Evolutionary conservation across 139 green algal species (phyloP).

Genomic region (Asterochloris sp.): DNA sequence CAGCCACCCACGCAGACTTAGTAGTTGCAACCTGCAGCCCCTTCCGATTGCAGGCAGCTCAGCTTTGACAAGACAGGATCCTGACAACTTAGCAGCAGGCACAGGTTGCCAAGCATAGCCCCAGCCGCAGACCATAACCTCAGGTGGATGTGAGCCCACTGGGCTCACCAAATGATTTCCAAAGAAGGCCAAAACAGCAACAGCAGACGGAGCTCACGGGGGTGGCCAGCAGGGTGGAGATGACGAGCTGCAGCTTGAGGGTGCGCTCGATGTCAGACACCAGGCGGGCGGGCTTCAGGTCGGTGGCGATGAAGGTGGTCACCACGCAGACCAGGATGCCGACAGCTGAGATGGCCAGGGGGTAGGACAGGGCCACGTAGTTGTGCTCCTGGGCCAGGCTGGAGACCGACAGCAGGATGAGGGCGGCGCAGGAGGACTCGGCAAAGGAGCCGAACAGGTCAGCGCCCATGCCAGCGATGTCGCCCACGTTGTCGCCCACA

Average conservation of each 20-base stretch:
- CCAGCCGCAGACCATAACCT: too few species aligned
- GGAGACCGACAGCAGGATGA: conserved; percentile 83
- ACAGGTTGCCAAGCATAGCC: too few species aligned
- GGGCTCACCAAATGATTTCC: too few species aligned
- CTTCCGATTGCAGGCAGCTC: too few species aligned
- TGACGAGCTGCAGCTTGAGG: conserved; percentile 92
- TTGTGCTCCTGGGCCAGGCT: conserved; percentile 60
- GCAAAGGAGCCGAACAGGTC: conserved; percentile 98
- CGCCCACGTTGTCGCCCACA: conserved; percentile 98
- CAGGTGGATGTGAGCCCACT: too few species aligned
- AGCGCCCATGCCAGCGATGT: conserved; percentile 98
- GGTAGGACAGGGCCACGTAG: conserved; percentile 81
- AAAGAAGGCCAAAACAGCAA: too few species aligned
- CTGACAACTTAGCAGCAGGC: too few species aligned
- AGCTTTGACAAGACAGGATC: too few species aligned
- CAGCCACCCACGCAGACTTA: too few species aligned
- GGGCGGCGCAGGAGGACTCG: conserved; percentile 93
- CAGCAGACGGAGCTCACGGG: conserved; percentile 44
- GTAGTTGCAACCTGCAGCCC: too few species aligned
- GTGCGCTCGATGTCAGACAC: conserved; percentile 82
- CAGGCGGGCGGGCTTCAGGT: conserved; percentile 70
- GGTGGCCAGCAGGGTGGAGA: conserved; percentile 88
- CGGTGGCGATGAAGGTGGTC: conserved; percentile 89
- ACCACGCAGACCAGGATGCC: conserved; percentile 92
- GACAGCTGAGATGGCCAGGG: conserved; percentile 75